Evolutionary conservation across 2,329 filamentous ascomycete species (phyloP), one percentile per base, ranked within the genome.

Genomic region (Clonostachys solani): DNA sequence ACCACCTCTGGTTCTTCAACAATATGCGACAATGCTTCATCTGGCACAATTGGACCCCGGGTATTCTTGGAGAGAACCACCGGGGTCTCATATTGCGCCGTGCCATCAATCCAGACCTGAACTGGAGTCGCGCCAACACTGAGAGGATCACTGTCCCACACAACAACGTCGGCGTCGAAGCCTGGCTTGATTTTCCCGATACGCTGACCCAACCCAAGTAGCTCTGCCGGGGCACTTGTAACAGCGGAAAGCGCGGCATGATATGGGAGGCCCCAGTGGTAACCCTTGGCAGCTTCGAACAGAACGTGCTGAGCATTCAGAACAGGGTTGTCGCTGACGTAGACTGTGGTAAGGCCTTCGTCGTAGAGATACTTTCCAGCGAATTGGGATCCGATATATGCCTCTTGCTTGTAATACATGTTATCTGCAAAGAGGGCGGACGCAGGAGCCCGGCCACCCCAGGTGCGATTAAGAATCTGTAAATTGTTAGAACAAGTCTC

Each of bases 331-430:
- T 87, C 83, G 50, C 78, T 83, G n/a, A 87, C 83, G 52, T 85
- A 87, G 18, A 86, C 77, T 2, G 82, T 75, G 0, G 82, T 86
- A 33, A 88, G 69, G 23, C 80, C 83, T 47, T 78, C 73, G 18
- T 87, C 83, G 53, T 81, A 81, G 0, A 88, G 71, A 5, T 81
- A 72, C 58, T 85, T 86, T 23, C 83, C 84, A 2, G 84, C 83
- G 49, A 78, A 78, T 59, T 86, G 81, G 12, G 81, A 85, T 1
- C 76, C 84, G 5, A 78, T 68, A 54, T 84, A 86, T 0, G 83
- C 69, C 64, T 88, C 85, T 2, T 77, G 72, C 64, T 88, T 87
- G 73, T 87, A 88, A 60, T 79, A 85, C 80, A 86, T 86, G 59
- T 83, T 86, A 57, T 87, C 83, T 10, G 84, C 83, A 54, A 88